phyloP scores from a whole-genome alignment of 305 asterid species.

The Rubia balearica region DNA sequence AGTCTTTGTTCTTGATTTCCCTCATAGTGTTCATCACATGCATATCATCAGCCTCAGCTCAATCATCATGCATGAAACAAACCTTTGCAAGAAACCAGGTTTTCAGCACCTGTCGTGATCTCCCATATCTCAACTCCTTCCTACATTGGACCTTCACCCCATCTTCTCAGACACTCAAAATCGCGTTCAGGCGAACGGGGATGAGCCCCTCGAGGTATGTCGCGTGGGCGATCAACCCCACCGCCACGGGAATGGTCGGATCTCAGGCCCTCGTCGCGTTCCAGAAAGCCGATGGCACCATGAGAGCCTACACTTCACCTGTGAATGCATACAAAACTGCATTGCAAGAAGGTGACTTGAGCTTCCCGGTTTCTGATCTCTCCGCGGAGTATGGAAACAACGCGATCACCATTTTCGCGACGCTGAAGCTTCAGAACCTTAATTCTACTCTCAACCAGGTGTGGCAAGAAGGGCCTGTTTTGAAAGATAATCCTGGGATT shows the following conservation, averaged over 20 bases:
- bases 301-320: constrained; percentile 66
- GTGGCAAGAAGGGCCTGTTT: constrained; percentile 87
- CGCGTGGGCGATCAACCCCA: constrained; percentile 83
- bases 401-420: constrained; percentile 59
- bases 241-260: constrained; percentile 63
- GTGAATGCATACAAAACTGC: constrained; percentile 43
- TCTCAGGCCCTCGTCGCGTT: constrained; percentile 76
- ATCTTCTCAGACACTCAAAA: constrained; percentile 38
- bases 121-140: constrained; percentile 58
- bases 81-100: constrained; percentile 52
- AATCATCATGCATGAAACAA: constrained; percentile 60
- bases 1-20: constrained; percentile 17
- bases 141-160: constrained; percentile 71
- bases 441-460: constrained; percentile 66
- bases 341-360: constrained; percentile 48
- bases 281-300: constrained; percentile 70
- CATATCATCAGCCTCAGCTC: constrained; percentile 34
- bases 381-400: constrained; percentile 43
- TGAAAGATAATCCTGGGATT: constrained; percentile 47
- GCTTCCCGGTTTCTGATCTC: constrained; percentile 67
- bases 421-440: constrained; percentile 41
- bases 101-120: constrained; percentile 56
- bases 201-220: constrained; percentile 56
- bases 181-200: constrained; percentile 56
- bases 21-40: constrained; percentile 28